Conservation (phyloP, 495 filamentous ascomycete species). For the Parathielavia hyrcaniae region DNA sequence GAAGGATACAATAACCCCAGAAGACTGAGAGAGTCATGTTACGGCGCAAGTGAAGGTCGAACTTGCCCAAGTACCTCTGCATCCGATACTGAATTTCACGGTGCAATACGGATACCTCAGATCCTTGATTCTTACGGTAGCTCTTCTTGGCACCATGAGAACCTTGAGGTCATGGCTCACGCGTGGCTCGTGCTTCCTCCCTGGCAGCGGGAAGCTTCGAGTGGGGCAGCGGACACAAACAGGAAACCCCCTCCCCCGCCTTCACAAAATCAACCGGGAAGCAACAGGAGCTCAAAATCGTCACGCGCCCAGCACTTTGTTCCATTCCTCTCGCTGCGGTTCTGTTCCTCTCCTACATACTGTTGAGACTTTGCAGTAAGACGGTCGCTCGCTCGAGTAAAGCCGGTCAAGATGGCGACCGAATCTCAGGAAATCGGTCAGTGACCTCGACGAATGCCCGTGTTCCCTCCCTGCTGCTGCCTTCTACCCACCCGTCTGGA, state of each 20-base stretch:
- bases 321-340: conserved; percentile 4
- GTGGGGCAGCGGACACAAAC: conserved; percentile 22
- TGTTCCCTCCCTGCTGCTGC: not conserved
- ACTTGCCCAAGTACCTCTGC: too few relatives aligned
- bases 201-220: not conserved
- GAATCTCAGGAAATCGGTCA: conserved; percentile 40
- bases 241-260: conserved; percentile 35
- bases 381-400: conserved; percentile 9
- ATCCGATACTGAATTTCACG: too few relatives aligned
- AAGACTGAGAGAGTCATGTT: too few relatives aligned
- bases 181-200: too few relatives aligned
- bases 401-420: conserved; percentile 32
- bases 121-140: too few relatives aligned
- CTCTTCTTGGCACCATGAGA: too few relatives aligned
- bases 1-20: too few relatives aligned
- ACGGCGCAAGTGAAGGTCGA: too few relatives aligned
- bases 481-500: not conserved
- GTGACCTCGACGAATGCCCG: conserved; percentile 17
- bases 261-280: conserved; percentile 39
- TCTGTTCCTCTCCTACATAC: not conserved
- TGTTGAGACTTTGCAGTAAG: not conserved
- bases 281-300: conserved; percentile 32
- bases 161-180: too few relatives aligned
- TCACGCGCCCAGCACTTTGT: conserved; percentile 18
- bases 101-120: too few relatives aligned